Evolutionary conservation across 2,329 filamentous ascomycete genomes (phyloP).

Genomic region (Ophiobolus disseminans): DNA sequence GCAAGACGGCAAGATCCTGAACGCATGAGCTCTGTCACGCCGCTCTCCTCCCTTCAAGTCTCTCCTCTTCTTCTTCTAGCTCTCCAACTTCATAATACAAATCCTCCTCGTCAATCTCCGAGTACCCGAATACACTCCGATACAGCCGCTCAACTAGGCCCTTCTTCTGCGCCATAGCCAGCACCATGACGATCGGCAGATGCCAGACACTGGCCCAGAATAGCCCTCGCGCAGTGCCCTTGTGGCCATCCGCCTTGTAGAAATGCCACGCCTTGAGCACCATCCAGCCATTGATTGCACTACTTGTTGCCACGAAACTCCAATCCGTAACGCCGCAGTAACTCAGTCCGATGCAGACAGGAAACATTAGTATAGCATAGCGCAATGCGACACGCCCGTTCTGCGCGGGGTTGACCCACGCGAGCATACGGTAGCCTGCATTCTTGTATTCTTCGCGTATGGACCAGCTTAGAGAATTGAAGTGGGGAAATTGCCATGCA

Average conservation of each 20-base stretch:
- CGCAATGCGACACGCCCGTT: conserved; percentile 88
- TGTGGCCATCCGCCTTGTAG: conserved; percentile 77
- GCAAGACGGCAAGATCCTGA: background rate
- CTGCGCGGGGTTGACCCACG: conserved; percentile 83
- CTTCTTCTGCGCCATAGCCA: conserved; percentile 92
- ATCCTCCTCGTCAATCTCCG: conserved; percentile 41
- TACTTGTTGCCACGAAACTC: conserved; percentile 81
- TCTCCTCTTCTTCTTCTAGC: conserved; percentile 30
- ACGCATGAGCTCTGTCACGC: background rate
- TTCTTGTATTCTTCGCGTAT: conserved; percentile 88
- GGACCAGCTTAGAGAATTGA: conserved; percentile 89
- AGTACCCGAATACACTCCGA: conserved; percentile 40
- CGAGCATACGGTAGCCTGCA: conserved; percentile 74
- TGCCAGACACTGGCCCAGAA: conserved; percentile 99
- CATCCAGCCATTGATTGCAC: conserved; percentile 86
- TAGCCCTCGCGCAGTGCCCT: conserved; percentile 79
- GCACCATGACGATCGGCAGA: conserved; percentile 84
- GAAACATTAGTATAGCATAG: conserved; percentile 85
- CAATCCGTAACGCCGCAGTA: conserved; percentile 82
- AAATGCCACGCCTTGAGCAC: conserved; percentile 79
- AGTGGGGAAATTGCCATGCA: conserved; percentile 98
- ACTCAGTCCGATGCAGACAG: conserved; percentile 82
- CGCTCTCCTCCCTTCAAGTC: conserved; percentile 9
- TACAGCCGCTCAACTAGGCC: conserved; percentile 58
- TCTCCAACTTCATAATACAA: conserved; percentile 43